phyloP scores from a whole-genome alignment of 2,329 filamentous ascomycete species.

The Dactylella cylindrospora region DNA sequence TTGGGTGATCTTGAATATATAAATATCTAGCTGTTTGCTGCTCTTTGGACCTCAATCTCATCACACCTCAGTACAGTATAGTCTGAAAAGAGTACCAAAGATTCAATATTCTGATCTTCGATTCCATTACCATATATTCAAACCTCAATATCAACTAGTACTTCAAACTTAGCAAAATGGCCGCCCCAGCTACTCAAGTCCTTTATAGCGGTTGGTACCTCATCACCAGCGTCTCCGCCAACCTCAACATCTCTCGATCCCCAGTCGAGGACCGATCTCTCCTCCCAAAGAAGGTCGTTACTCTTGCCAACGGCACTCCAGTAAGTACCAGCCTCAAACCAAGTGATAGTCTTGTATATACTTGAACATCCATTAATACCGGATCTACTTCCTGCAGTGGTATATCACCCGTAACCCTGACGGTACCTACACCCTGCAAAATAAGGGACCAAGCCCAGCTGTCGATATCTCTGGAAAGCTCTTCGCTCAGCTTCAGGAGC shows the following conservation, averaged over 20 bases:
- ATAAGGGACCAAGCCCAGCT: conserved; percentile 4
- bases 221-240: conserved; percentile 20
- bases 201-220: conserved; percentile 15
- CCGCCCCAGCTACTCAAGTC: conserved; percentile 8
- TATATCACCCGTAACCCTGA: conserved; percentile 17
- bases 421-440: conserved; percentile 28
- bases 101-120: neutral
- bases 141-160: neutral
- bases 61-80: too few species aligned
- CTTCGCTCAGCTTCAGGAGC: conserved; percentile 12
- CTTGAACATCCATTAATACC: neutral
- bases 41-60: neutral
- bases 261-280: conserved; percentile 24
- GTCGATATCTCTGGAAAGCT: conserved; percentile 12
- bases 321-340: neutral
- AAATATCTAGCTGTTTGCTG: neutral
- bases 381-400: conserved; percentile 30
- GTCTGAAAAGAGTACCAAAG: too few species aligned
- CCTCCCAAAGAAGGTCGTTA: conserved; percentile 21
- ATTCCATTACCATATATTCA: neutral
- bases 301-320: conserved; percentile 7
- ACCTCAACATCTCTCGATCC: conserved; percentile 16
- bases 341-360: neutral
- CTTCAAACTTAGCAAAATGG: conserved; percentile 9
- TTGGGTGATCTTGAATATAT: neutral